Evolutionary conservation across 2,329 filamentous ascomycete species (phyloP).

Genomic region (Daldinia eschscholtzii): DNA sequence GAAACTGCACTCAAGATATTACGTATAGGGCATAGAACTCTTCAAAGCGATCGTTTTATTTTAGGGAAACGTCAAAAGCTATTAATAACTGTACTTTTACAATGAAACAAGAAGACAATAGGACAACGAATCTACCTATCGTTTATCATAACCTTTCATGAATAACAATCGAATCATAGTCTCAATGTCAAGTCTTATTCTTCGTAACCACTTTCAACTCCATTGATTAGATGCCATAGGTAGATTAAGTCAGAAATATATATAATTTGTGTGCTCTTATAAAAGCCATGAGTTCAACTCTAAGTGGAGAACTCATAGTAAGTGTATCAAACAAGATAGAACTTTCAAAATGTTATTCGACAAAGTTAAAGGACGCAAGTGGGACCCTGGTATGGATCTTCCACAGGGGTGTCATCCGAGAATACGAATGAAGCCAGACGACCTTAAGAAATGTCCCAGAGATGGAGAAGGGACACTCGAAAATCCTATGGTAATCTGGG

Average conservation of each 20-base stretch:
- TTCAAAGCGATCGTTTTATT: neutral
- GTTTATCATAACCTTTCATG: neutral
- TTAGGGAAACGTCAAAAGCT: neutral
- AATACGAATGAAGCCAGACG: slow-evolving; percentile 13
- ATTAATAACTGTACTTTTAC: neutral
- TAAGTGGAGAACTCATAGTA: neutral
- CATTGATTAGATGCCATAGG: neutral
- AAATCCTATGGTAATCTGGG: slow-evolving; percentile 35
- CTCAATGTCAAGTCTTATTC: neutral
- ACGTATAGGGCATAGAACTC: neutral
- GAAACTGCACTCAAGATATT: no score
- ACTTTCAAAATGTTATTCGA: neutral
- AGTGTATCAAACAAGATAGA: neutral
- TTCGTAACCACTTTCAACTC: neutral
- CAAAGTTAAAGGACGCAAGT: slow-evolving; percentile 1
- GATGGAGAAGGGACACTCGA: slow-evolving; percentile 33
- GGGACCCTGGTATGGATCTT: slow-evolving; percentile 29
- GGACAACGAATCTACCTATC: neutral
- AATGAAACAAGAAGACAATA: neutral
- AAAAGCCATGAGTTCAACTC: neutral
- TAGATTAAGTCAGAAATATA: neutral
- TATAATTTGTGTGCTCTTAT: neutral
- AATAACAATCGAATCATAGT: neutral
- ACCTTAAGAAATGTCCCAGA: slow-evolving; percentile 17
- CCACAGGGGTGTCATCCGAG: slow-evolving; percentile 16